Conservation (phyloP, 495 filamentous ascomycete genomes). For the Amniculicola lignicola region DNA sequence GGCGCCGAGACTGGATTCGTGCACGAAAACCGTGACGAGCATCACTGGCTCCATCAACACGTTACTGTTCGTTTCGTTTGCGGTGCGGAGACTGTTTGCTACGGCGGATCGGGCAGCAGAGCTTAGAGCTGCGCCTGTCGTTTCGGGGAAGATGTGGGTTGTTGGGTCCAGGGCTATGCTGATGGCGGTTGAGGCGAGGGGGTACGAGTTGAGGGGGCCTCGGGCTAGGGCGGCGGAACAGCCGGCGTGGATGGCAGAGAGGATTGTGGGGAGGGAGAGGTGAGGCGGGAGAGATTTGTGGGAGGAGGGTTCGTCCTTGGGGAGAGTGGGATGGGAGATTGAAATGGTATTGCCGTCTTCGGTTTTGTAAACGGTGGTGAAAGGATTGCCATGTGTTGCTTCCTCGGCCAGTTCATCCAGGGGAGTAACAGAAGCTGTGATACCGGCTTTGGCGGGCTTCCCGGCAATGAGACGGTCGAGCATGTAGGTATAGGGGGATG, state of each 20-base stretch:
- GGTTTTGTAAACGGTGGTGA: conserved; percentile 37
- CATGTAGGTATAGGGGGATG: conserved; percentile 53
- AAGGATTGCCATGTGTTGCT: conserved; percentile 36
- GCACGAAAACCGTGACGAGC: conserved; percentile 76
- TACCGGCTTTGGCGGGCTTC: conserved; percentile 71
- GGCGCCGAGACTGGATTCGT: conserved; percentile 73
- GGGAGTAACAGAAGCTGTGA: conserved; percentile 64
- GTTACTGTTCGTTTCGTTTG: conserved; percentile 56
- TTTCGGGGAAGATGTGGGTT: conserved; percentile 63
- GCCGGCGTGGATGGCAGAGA: conserved; percentile 70
- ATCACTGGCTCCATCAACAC: conserved; percentile 90
- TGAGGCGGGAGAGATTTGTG: conserved; percentile 51
- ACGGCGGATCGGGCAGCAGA: conserved; percentile 73
- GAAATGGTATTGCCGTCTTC: conserved; percentile 38
- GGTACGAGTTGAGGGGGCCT: conserved; percentile 72
- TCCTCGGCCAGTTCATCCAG: conserved; percentile 40
- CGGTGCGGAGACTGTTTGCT: conserved; percentile 42
- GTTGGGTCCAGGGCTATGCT: conserved; percentile 63
- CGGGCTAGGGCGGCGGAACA: conserved; percentile 79
- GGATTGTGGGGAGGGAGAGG: conserved; percentile 55
- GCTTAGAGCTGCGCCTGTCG: conserved; percentile 71
- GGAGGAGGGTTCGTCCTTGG: conserved; percentile 23
- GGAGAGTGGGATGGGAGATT: conserved; percentile 44
- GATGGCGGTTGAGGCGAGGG: conserved; percentile 68
- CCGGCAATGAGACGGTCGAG: conserved; percentile 80